A percentile compares a stretch with the other conserved stretches of the same genome.
phyloP scores from a whole-genome alignment of 495 filamentous ascomycete genomes.

The Aspergillus olivimuriae region DNA sequence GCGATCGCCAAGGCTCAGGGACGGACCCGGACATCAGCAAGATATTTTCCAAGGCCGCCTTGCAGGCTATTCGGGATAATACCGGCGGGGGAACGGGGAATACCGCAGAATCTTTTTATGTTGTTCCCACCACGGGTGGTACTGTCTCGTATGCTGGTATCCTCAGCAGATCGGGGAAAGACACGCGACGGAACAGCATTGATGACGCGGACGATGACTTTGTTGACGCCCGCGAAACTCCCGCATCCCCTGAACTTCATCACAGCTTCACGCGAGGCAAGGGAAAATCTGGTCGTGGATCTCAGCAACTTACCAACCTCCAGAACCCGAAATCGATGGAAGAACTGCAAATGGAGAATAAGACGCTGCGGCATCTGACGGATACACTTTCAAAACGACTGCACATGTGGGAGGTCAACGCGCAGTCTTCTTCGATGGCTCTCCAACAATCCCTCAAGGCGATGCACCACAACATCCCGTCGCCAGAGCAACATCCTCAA shows the following conservation, averaged over 20 bases:
- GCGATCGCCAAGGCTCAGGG: conserved; percentile 26
- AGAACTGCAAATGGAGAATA: conserved; percentile 77
- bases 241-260: conserved; percentile 42
- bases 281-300: conserved; percentile 15
- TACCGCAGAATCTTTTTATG: conserved; percentile 82
- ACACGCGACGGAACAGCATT: conserved; percentile 41
- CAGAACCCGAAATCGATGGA: conserved; percentile 58
- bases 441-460: conserved; percentile 73
- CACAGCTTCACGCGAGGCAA: conserved; percentile 23
- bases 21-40: conserved; percentile 67
- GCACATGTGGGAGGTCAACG: conserved; percentile 78
- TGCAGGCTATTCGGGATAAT: conserved; percentile 59
- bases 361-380: conserved; percentile 62
- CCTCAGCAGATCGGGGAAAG: conserved; percentile 63
- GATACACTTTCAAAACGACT: conserved; percentile 75
- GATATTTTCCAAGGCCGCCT: conserved; percentile 72
- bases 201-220: conserved; percentile 73
- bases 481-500: conserved; percentile 22
- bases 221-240: conserved; percentile 77
- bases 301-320: conserved; percentile 23
- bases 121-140: conserved; percentile 84
- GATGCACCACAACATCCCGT: conserved; percentile 46
- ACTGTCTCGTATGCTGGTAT: conserved; percentile 88
- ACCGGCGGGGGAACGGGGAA: conserved; percentile 31
- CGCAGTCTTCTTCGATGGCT: conserved; percentile 72